Evolutionary conservation across 306 rosid genomes (phyloP).

Genomic region (Morella rubra): DNA sequence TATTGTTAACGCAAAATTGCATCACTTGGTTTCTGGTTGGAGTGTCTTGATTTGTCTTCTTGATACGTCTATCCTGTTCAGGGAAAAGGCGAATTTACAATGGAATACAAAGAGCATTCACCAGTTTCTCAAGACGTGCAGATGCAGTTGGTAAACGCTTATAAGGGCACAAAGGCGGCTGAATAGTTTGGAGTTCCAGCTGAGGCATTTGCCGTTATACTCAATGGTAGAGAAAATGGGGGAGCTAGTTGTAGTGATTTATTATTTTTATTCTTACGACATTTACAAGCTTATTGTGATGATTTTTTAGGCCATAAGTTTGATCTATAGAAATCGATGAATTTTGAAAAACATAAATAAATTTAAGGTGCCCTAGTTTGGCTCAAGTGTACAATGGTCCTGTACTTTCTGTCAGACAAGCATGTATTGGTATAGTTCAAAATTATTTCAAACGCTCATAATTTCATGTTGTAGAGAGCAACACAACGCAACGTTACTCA

Average conservation of each 20-base stretch:
- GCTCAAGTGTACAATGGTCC: constrained; percentile 20
- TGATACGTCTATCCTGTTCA: constrained; percentile 31
- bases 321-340: constrained; percentile 34
- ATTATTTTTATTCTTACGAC: neutral
- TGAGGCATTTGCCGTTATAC: constrained; percentile 19
- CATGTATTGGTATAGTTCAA: neutral
- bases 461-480: neutral
- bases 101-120: constrained; percentile 93
- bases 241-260: constrained; percentile 2
- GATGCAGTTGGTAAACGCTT: constrained; percentile 59
- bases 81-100: constrained; percentile 99
- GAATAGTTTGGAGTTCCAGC: constrained; percentile 38
- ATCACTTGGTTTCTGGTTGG: neutral
- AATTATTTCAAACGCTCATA: neutral
- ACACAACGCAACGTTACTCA: neutral
- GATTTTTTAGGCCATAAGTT: constrained; percentile 25
- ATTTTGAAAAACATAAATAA: constrained; percentile 44
- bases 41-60: neutral
- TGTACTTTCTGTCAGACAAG: neutral
- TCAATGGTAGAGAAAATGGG: constrained; percentile 6
- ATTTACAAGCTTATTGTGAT: constrained; percentile 25
- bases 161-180: constrained; percentile 62
- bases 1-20: neutral
- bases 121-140: constrained; percentile 91
- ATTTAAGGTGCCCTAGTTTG: constrained; percentile 21